Base-by-base conservation (phyloP, 768 basidiomycete genomes). In the Collybia mongolica region DNA sequence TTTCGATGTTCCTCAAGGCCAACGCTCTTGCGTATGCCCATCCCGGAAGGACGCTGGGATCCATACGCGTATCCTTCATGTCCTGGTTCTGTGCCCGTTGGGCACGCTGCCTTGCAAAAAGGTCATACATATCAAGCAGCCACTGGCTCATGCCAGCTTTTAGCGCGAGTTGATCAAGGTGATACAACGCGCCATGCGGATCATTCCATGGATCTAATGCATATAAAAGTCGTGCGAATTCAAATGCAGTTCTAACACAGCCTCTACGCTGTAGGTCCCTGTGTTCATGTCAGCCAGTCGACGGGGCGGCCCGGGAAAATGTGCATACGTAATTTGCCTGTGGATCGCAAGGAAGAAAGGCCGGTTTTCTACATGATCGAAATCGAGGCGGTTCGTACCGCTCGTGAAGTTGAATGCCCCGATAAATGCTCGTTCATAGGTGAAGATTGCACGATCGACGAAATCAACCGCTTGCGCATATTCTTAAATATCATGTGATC, bases 331-430 rank as follows among this genome's bases (percentile, higher is more conserved):
- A 2, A 94, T 78, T 60, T 91, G 86, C 49, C 93, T 78, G 57
- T 93, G 90, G 1, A 97, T 54, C 1, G 90, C 93, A 6, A 96
- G 80, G 71, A 88, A 98, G 67, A 99, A 90, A 0, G 93, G 90
- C 36, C 96, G 76, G 58, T 96, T 98, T 67, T 98, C 95, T 9
- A 97, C 89, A 11, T 71, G 77, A 54, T 91, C 84, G 63, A 98
- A 99, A 60, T 96, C 93, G 2, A 99, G 79, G 9, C 95, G 80
- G 53, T 88, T 89, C 2, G 77, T 68, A 6, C 95, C 96, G 29
- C 71, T 82, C 1, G 91, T 84, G 66, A 97, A 86, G 56, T 80
- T 91, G 74, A 95, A 96, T 0, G 87, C 74, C 2, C 93, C 91
- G 14, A 93, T 79, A 57, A 98, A 90, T 9, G 90, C 84, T 11